Evolutionary conservation across 2,329 filamentous ascomycete species (phyloP).

Genomic region (Podosphaera aphanis): DNA sequence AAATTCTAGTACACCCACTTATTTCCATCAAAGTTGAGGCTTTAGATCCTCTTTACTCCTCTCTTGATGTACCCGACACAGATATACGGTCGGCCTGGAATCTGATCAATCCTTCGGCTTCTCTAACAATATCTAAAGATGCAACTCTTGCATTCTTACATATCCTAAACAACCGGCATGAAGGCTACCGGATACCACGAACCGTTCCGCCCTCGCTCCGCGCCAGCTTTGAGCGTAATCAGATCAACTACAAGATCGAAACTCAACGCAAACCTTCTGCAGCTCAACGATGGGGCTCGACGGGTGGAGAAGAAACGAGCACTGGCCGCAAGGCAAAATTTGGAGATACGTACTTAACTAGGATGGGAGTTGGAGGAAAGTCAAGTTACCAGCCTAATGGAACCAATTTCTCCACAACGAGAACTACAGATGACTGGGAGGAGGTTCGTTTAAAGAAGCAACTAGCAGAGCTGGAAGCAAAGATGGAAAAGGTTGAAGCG

Average conservation of each 20-base stretch:
- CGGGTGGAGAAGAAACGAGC: slow-evolving; percentile 54
- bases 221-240: slow-evolving; percentile 76
- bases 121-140: slow-evolving; percentile 73
- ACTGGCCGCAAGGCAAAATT: slow-evolving; percentile 92
- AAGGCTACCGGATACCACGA: slow-evolving; percentile 82
- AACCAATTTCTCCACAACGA: slow-evolving; percentile 70
- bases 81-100: slow-evolving; percentile 92
- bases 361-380: slow-evolving; percentile 55
- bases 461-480: slow-evolving; percentile 67
- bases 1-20: slow-evolving; percentile 7
- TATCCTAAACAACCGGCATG: slow-evolving; percentile 86
- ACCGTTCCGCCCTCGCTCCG: slow-evolving; percentile 79
- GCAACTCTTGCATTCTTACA: slow-evolving; percentile 85
- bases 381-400: slow-evolving; percentile 59
- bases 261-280: slow-evolving; percentile 39
- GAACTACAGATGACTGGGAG: slow-evolving; percentile 85
- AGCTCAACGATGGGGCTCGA: slow-evolving; percentile 54
- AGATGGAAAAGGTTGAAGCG: slow-evolving; percentile 62
- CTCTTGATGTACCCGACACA: slow-evolving; percentile 47
- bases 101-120: slow-evolving; percentile 77
- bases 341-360: slow-evolving; percentile 83
- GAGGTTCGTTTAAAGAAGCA: slow-evolving; percentile 89
- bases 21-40: slow-evolving; percentile 34
- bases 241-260: slow-evolving; percentile 90
- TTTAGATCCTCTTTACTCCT: slow-evolving; percentile 65